These are phyloP conservation scores for Sphaerulina vaccinii DNA, from an alignment of 2,329 filamentous ascomycete genomes.

Conservation along the genomic window DNA sequence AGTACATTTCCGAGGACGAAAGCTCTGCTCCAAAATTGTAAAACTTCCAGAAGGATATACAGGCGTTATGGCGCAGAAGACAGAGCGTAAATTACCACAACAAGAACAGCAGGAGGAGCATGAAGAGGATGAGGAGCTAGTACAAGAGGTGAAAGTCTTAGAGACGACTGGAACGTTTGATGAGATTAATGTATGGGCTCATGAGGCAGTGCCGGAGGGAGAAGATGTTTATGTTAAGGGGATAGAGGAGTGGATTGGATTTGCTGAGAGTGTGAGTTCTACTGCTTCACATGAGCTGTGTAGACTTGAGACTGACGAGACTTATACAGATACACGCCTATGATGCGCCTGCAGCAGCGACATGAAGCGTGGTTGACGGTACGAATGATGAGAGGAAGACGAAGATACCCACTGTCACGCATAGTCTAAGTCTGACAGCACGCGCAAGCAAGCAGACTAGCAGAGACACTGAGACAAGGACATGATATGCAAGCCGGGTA, in stretches of 20 bases:
- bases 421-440: no score
- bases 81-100: conserved; percentile 22
- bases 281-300: background rate
- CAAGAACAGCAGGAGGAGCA: conserved; percentile 28
- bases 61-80: conserved; percentile 37
- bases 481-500: background rate
- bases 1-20: conserved; percentile 76
- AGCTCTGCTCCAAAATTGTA: conserved; percentile 67
- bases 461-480: background rate
- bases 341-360: background rate
- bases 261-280: conserved; percentile 64
- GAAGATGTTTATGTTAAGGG: conserved; percentile 71
- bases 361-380: background rate
- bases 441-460: no score
- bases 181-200: conserved; percentile 77
- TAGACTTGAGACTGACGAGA: background rate
- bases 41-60: conserved; percentile 69
- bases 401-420: background rate
- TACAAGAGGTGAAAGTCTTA: conserved; percentile 56
- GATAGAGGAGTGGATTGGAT: conserved; percentile 75
- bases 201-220: conserved; percentile 65
- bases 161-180: conserved; percentile 69
- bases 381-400: background rate
- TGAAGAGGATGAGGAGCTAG: conserved; percentile 45
- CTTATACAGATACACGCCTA: background rate